phyloP scores from a whole-genome alignment of 2,329 filamentous ascomycete genomes.

The Hymenotorrendiella dingleyae region DNA sequence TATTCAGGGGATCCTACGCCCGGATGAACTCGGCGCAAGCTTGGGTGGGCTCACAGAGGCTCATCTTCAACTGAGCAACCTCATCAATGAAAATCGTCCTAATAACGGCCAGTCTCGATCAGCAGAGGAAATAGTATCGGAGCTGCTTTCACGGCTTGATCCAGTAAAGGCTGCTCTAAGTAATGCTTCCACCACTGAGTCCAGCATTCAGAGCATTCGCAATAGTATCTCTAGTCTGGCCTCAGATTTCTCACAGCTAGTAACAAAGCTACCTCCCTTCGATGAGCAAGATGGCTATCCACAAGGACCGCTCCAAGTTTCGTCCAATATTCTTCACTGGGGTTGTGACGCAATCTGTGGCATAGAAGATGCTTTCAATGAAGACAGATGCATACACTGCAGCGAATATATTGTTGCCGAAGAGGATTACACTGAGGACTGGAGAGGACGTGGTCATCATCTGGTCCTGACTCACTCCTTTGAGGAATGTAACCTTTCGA shows the following conservation, averaged over 20 bases:
- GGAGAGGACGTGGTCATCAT: not conserved
- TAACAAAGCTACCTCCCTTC: not conserved
- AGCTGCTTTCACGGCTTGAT: not conserved
- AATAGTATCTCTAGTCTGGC: not conserved
- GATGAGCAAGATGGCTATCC: not conserved
- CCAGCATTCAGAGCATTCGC: not conserved
- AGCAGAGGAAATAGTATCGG: not conserved
- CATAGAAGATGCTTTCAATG: not conserved
- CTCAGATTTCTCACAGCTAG: not conserved
- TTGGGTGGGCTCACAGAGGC: not conserved
- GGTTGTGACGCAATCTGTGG: not conserved
- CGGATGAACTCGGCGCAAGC: not conserved
- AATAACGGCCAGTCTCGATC: not conserved
- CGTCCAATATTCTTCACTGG: not conserved
- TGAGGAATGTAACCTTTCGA: not conserved
- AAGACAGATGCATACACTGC: not conserved
- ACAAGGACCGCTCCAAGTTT: not conserved
- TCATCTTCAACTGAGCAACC: not conserved
- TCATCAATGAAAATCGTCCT: not conserved
- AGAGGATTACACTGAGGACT: not conserved
- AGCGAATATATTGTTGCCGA: not conserved
- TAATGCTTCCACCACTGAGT: not conserved
- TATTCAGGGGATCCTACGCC: not conserved
- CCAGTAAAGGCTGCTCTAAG: not conserved
- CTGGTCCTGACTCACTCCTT: not conserved